Evolutionary conservation across 805 yeast genomes (phyloP).

Genomic region (Nakazawaea siamensis): DNA sequence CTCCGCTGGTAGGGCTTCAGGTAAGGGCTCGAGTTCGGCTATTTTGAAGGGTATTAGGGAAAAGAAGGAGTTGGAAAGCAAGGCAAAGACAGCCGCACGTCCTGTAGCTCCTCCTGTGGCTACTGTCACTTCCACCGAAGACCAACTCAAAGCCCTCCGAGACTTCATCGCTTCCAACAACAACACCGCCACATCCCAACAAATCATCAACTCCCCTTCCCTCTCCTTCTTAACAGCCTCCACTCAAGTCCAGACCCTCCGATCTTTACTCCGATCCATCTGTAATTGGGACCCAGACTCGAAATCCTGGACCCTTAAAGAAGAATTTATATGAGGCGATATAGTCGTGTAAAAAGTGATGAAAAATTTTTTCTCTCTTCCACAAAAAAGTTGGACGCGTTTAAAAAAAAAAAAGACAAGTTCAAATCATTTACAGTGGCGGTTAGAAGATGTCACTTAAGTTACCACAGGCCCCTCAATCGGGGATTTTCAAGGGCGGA

Average conservation of each 20-base stretch:
- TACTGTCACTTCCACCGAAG: too few relatives aligned
- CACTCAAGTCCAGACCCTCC: slow-evolving; percentile 47
- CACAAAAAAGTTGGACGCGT: slow-evolving; percentile 5
- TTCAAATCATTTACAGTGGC: too few relatives aligned
- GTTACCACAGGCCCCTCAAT: slow-evolving; percentile 86
- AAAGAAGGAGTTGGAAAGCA: slow-evolving; percentile 28
- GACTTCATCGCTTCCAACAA: slow-evolving; percentile 20
- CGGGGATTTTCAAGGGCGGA: slow-evolving; percentile 94
- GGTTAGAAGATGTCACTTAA: slow-evolving; percentile 91
- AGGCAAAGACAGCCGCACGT: slow-evolving; percentile 5
- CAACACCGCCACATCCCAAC: slow-evolving; percentile 22
- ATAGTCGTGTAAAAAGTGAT: too few relatives aligned
- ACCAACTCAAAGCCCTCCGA: too few relatives aligned
- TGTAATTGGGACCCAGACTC: slow-evolving; percentile 56
- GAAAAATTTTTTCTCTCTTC: slow-evolving; percentile 3
- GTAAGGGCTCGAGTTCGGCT: slow-evolving; percentile 31
- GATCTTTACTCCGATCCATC: slow-evolving; percentile 62
- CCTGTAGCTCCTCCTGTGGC: background rate
- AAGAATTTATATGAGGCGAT: slow-evolving; percentile 30
- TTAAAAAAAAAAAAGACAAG: background rate
- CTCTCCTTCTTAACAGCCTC: slow-evolving; percentile 32
- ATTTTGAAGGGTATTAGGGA: slow-evolving; percentile 41
- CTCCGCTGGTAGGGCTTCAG: slow-evolving; percentile 51
- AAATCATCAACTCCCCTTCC: slow-evolving; percentile 19
- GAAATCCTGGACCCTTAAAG: slow-evolving; percentile 60